Evolutionary conservation across 2,329 filamentous ascomycete species (phyloP).

Genomic region (Pseudogymnoascus sp.): DNA sequence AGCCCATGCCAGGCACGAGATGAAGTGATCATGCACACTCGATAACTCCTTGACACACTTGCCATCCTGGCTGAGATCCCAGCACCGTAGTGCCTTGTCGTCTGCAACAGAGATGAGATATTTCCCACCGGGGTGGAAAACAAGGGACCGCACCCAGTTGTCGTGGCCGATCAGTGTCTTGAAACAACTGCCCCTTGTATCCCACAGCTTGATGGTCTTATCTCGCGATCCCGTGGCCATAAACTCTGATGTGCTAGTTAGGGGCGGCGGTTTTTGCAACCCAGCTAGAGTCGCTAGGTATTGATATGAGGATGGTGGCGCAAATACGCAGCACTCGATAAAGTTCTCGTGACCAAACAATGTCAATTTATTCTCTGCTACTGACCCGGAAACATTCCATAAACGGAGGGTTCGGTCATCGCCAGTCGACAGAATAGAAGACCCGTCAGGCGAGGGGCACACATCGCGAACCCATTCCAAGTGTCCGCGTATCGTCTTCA

Average conservation of each 20-base stretch:
- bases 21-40: conserved; percentile 75
- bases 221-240: conserved; percentile 84
- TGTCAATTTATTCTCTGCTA: conserved; percentile 55
- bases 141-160: conserved; percentile 82
- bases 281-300: conserved; percentile 72
- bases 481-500: conserved; percentile 80
- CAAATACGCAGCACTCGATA: conserved; percentile 80
- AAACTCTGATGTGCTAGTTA: conserved; percentile 73
- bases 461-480: conserved; percentile 86
- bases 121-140: conserved; percentile 88
- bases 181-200: conserved; percentile 73
- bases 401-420: conserved; percentile 75
- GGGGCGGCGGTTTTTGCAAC: conserved; percentile 71
- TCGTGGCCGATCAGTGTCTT: conserved; percentile 83
- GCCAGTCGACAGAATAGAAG: conserved; percentile 74
- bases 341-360: conserved; percentile 82
- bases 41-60: conserved; percentile 78
- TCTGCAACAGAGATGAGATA: conserved; percentile 81
- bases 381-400: conserved; percentile 74
- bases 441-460: conserved; percentile 68
- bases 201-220: conserved; percentile 87
- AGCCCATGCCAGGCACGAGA: conserved; percentile 83
- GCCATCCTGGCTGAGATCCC: conserved; percentile 86
- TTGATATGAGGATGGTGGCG: conserved; percentile 70
- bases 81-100: conserved; percentile 88